Evolutionary conservation across 257 asterid species (phyloP).

Genomic region (Nicotiana otophora): DNA sequence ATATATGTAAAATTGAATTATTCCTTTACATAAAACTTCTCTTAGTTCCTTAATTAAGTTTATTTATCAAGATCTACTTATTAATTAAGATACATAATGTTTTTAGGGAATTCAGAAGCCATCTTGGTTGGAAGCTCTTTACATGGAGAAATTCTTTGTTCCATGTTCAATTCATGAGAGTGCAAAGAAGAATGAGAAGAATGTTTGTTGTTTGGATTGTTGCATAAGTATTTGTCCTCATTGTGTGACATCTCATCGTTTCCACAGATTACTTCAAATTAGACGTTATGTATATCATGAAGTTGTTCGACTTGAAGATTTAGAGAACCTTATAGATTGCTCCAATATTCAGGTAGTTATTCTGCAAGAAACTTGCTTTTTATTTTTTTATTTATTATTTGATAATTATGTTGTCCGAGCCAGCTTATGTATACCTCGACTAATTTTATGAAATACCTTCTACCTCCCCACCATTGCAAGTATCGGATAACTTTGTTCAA

Average conservation of each 20-base stretch:
- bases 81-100: background rate
- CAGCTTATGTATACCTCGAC: no score
- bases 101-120: slow-evolving; percentile 57
- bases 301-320: slow-evolving; percentile 82
- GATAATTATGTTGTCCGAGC: no score
- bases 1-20: background rate
- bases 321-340: slow-evolving; percentile 83
- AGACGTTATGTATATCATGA: slow-evolving; percentile 89
- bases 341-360: slow-evolving; percentile 69
- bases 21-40: background rate
- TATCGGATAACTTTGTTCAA: no score
- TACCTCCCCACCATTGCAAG: no score
- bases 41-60: background rate
- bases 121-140: slow-evolving; percentile 80
- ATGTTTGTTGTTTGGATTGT: slow-evolving; percentile 82
- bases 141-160: slow-evolving; percentile 57
- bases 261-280: slow-evolving; percentile 86
- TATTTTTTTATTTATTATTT: no score
- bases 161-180: slow-evolving; percentile 69
- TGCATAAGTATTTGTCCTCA: slow-evolving; percentile 91
- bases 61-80: background rate
- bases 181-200: slow-evolving; percentile 86
- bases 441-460: no score
- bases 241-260: slow-evolving; percentile 67
- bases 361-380: background rate